Evolutionary conservation across 2,329 filamentous ascomycete species (phyloP), one percentile per base, ranked within the genome.

Genomic region (Parasarocladium wereldwijsianum): DNA sequence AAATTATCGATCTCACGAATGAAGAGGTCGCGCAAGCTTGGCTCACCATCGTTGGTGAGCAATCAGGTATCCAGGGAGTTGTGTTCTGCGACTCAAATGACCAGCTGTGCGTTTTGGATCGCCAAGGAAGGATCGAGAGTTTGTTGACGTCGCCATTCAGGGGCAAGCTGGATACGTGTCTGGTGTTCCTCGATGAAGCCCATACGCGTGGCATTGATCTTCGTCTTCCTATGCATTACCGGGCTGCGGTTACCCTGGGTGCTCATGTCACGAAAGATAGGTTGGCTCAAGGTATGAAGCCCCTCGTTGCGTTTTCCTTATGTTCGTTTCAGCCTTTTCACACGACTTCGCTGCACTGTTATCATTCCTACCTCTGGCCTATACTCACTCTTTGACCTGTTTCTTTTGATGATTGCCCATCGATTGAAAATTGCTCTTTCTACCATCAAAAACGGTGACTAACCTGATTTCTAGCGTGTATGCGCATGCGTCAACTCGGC

Each of bases 181-280:
- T 81, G 0, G 58, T 84, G 0, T 85, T 74, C 32, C 55, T 86
- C 0, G 78, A 85, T 29, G 70, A 85, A 34, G 63, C 66, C 0
- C 77, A 85, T 36, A 81, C 77, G 0, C 50, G 78, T 35, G 78
- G 80, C 0, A 82, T 66, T 0, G 78, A 86, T 37, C 43, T 85
- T 1, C 66, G 64, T 19, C 47, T 83, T 1, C 78, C 76, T 0
- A 33, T 33, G 0, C 4, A 62, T 9, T 76, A 74, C 38, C 55
- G 69, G 1, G 80, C 77, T 0, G 71, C 70, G 0, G 70, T 85
- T 0, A 84, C 76, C 0, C 45, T 87, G 0, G 77, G 78, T 0
- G 58, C 71, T 0, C 55, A 58, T 4, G 38, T 83, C 2, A 76
- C 70, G 0, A 86, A 85, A 36, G 80, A 86, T 35, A 55, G 64